phyloP scores from a whole-genome alignment of 306 rosid species.

The Castanea mollissima region DNA sequence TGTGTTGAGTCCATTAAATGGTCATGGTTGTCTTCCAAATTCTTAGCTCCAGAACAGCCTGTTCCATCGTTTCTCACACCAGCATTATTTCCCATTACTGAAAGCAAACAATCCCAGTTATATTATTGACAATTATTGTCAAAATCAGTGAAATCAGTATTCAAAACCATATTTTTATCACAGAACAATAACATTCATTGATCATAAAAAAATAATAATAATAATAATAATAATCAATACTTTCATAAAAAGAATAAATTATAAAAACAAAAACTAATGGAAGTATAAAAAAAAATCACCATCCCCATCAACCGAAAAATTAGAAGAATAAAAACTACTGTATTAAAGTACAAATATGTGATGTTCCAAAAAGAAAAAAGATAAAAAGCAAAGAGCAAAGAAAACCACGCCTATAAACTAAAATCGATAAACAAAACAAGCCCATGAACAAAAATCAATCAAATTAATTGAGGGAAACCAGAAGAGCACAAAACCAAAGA shows the following conservation, averaged over 20 bases:
- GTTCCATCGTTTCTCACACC: constrained; percentile 35
- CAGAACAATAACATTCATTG: neutral
- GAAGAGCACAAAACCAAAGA: neutral
- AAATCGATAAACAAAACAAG: constrained; percentile 12
- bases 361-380: constrained; percentile 1
- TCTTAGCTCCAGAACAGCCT: constrained; percentile 45
- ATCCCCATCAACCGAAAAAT: neutral
- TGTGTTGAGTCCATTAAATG: constrained; percentile 34
- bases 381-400: constrained; percentile 16
- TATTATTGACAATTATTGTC: constrained; percentile 6
- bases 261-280: neutral
- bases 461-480: neutral
- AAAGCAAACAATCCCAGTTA: constrained; percentile 22
- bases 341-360: too few species aligned
- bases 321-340: neutral
- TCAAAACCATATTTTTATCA: neutral
- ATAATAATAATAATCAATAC: neutral
- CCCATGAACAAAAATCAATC: constrained; percentile 1
- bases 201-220: neutral
- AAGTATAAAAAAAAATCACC: neutral
- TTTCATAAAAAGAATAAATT: neutral
- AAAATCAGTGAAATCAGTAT: constrained; percentile 14
- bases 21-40: constrained; percentile 25
- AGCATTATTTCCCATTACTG: constrained; percentile 55
- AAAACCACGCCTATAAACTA: constrained; percentile 23